Base-by-base conservation (phyloP, 1,284 basidiomycete species). In the Rhodotorula sp. region DNA sequence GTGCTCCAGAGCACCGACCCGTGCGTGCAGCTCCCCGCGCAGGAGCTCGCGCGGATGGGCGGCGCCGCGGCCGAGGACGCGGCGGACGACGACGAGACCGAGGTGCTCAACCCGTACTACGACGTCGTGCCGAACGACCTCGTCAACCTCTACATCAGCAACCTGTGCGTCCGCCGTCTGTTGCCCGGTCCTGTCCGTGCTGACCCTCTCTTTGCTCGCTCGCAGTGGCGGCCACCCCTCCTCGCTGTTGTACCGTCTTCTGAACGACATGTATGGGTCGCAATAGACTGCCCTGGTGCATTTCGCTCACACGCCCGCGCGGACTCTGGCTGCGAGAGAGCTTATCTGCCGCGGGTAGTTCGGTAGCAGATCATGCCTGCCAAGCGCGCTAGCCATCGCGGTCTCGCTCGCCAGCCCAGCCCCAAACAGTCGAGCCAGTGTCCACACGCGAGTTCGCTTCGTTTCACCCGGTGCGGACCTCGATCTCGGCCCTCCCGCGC, bases 51-150 rank as follows among this genome's bases (percentile, higher is more conserved):
- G 19, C 34, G n/a, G 2, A 25, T 10, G 14, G 42, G 41, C 7
- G 42, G 25, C 73, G 42, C 21, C 14, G 76, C 78, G 57, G 78
- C 78, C 54, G 88, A 91, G 72, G 89, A 90, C 76, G 79, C 13
- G 80, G 78, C 50, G 13, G 70, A 55, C 52, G 69, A 63, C 55
- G 74, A 73, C 17, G 70, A 71, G 46, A 72, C 72, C 63, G 91
- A 88, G 7, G 85, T 86, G 75, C 83, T 90, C 52, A 72, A 77
- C 54, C 93, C 95, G 25, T 91, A 91, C 79, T 98, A 92, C 81
- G 96, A 99, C 82, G 96, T 97, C 81, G 91, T 99, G 56, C 86
- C 88, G 58, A 94, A 95, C 17, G 92, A 97, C 80, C 83, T 97
- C 72, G 88, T 99, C 66, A 91, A 95, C 80, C 90, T 94, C 25